Evolutionary conservation across 192 early-diverging fungal species (phyloP), one percentile per base, ranked within the genome.

Genomic region (Phycomyces blakesleeanus): DNA sequence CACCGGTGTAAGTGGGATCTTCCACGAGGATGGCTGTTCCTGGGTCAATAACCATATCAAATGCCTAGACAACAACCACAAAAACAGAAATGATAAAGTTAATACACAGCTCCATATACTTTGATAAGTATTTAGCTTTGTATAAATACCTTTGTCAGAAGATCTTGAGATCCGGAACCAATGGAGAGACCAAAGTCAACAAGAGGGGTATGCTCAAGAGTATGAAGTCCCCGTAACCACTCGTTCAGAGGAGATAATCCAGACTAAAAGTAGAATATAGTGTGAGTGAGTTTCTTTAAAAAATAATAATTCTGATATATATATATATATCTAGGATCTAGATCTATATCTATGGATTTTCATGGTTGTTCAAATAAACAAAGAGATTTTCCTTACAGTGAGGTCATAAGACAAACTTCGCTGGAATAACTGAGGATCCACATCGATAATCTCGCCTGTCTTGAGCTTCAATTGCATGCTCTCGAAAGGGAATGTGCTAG

Each of bases 351-450:
- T n/a, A n/a, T n/a, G n/a, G n/a, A n/a, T n/a, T n/a, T n/a, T n/a
- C n/a, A n/a, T n/a, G n/a, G n/a, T n/a, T n/a, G n/a, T n/a, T n/a
- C n/a, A n/a, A n/a, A n/a, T n/a, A n/a, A n/a, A 50, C 58, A 39
- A 20, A 9, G 60, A 25, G 37, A 26, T 8, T 24, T 37, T 37
- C 42, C 66, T 68, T 77, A 82, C 80, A 24, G 80, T 77, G 20
- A 74, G 63, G 44, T 86, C 82, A 63, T 91, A 91, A 59, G 85
- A 83, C 72, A 91, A 67, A 21, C 82, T 81, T 3, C 73, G 68
- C 27, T 66, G 67, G 1, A 91, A 75, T 1, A 79, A 42, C 11
- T 81, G 63, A 1, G 78, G 68, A 54, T 87, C 83, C 8, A 86
- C 74, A 14, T 85, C 74, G 3, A 88, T 80, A 21, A 78, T 78